Base-by-base conservation (phyloP, 768 basidiomycete species). In the Macrolepiota dolichaula region DNA sequence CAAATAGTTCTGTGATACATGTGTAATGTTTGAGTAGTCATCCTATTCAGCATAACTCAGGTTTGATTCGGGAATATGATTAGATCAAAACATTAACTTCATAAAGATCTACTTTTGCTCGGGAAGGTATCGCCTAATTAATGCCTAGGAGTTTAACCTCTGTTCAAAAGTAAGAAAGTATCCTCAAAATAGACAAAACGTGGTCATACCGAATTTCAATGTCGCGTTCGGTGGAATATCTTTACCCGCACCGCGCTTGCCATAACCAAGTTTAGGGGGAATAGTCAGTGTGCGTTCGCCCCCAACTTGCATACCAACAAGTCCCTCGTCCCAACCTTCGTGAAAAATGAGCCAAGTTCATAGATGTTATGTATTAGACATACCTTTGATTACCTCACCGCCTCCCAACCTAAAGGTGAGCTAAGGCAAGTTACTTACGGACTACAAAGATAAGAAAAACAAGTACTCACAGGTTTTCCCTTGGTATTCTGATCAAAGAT, bases 381-480 rank as follows among this genome's bases (percentile, higher is more conserved):
- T 60, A 87, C 89, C 91, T 79, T 94, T 93, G 75, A 98, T 97
- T 55, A 98, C 96, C 71, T 96, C 89, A 25, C 92, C 93, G 61
- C 83, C 78, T 38, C 96, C 96, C 24, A 98, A 81, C 32, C 75
- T 81, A 82, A 95, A 95, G 11, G 19, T 24, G 47, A 49, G 24
- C 47, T 49, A 27, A 49, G 0, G 25, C 24, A 27, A 27, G 19
- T 49, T 10, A 24, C 4, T 24, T 27, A 13, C 4, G 12, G 25
- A 12, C 15, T 24, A 24, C 57, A 10, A 59, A 44, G 55, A 19
- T 36, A 42, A 25, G 53, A 42, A 10, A 19, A 35, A 2, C 38
- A 40, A 19, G 70, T 51, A 75, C 88, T 69, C 70, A 96, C 92
- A 25, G 94, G 93, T 68, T 89, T 88, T 66, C 96, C 96, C 72